Conservation (phyloP, 495 filamentous ascomycete species). For the Aspergillus sclerotiicarbonarius region DNA sequence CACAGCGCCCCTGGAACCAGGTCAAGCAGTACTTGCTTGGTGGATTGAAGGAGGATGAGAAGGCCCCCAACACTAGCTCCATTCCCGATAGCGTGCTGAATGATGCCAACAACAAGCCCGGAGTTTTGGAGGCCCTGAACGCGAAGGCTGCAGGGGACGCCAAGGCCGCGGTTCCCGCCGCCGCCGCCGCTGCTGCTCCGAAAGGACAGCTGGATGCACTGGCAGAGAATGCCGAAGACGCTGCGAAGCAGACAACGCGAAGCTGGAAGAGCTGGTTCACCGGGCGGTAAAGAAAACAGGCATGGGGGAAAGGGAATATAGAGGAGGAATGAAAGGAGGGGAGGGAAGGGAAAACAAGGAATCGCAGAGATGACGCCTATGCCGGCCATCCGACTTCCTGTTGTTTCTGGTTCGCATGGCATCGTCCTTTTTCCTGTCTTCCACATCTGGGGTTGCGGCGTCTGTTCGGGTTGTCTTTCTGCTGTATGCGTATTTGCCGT, state of each 20-base stretch:
- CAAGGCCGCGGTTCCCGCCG: conserved; percentile 17
- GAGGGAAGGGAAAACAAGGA: conserved; percentile 7
- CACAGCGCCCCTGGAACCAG: conserved; percentile 44
- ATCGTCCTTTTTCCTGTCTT: conserved; percentile 23
- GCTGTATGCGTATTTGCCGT: background rate
- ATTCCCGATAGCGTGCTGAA: conserved; percentile 15
- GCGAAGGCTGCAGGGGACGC: conserved; percentile 28
- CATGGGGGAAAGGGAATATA: conserved; percentile 6
- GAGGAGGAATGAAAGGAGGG: conserved; percentile 3
- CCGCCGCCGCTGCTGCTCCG: conserved; percentile 21
- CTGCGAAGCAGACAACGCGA: conserved; percentile 37
- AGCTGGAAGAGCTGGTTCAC: conserved; percentile 48
- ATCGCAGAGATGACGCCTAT: conserved; percentile 7
- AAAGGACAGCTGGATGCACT: conserved; percentile 42
- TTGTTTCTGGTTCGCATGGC: conserved; percentile 21
- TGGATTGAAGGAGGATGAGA: conserved; percentile 50
- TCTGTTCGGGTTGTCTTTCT: conserved; percentile 20
- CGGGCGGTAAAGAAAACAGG: conserved; percentile 28
- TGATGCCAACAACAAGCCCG: conserved; percentile 18
- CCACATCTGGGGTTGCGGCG: conserved; percentile 25
- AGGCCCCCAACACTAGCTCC: conserved; percentile 13
- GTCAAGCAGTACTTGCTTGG: conserved; percentile 42
- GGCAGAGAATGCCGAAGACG: conserved; percentile 41
- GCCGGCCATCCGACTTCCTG: conserved; percentile 8
- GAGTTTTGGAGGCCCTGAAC: conserved; percentile 41